Conservation (phyloP, 345 rosid genomes). For the Acer yangbiense region DNA sequence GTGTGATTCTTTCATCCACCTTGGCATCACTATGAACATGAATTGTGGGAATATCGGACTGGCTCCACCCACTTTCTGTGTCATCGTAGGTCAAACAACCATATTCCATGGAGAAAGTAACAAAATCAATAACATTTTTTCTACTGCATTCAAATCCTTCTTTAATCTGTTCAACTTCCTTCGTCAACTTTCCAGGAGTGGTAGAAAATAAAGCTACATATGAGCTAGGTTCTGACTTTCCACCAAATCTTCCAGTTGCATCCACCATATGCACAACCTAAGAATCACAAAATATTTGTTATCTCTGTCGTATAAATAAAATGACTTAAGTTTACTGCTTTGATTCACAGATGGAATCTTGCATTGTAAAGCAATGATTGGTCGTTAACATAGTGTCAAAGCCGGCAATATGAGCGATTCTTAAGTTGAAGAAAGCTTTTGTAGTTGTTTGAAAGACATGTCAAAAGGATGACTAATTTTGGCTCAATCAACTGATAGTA, state of each 20-base stretch:
- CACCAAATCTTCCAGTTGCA: slow-evolving; percentile 47
- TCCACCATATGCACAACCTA: slow-evolving; percentile 95
- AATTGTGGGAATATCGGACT: slow-evolving; percentile 59
- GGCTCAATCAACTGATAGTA: background rate
- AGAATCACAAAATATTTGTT: slow-evolving; percentile 17
- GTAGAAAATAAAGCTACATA: slow-evolving; percentile 67
- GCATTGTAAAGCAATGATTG: background rate
- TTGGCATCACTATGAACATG: slow-evolving; percentile 44
- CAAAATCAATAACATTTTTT: slow-evolving; percentile 71
- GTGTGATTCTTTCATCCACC: slow-evolving; percentile 42
- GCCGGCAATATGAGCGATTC: background rate
- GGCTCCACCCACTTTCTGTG: slow-evolving; percentile 68
- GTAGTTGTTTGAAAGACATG: background rate
- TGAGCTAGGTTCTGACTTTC: slow-evolving; percentile 52
- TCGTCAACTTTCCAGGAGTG: slow-evolving; percentile 83
- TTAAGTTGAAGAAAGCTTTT: background rate
- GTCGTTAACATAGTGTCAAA: background rate
- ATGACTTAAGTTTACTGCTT: slow-evolving; percentile 10
- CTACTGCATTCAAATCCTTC: slow-evolving; percentile 84
- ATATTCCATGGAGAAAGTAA: slow-evolving; percentile 69
- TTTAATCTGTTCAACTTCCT: slow-evolving; percentile 63
- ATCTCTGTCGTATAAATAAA: slow-evolving; percentile 4
- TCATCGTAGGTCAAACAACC: slow-evolving; percentile 68
- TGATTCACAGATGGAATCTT: background rate
- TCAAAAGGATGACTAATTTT: background rate